Evolutionary conservation across 345 rosid species (phyloP).

Genomic region (Boechera divaricarpa): DNA sequence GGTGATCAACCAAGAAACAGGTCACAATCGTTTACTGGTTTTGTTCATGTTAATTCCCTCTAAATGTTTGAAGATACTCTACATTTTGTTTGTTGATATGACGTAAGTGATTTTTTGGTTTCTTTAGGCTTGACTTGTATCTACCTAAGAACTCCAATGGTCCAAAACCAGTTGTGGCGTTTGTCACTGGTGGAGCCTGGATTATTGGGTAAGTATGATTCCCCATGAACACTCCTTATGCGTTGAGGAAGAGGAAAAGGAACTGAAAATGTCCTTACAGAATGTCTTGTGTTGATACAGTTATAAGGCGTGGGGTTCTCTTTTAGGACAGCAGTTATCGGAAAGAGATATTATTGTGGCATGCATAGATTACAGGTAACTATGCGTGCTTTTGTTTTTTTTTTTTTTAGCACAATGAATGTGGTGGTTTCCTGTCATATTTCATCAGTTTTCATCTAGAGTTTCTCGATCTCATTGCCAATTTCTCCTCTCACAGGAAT

Average conservation of each 20-base stretch:
- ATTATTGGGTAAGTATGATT: slow-evolving; percentile 82
- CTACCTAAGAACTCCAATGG: slow-evolving; percentile 72
- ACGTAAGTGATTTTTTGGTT: slow-evolving; percentile 4
- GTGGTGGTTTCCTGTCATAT: slow-evolving; percentile 8
- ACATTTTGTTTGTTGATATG: neutral
- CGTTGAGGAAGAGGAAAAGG: neutral
- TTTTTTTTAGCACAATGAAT: neutral
- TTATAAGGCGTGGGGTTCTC: slow-evolving; percentile 98
- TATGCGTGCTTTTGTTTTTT: neutral
- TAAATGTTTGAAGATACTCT: neutral
- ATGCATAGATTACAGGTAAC: slow-evolving; percentile 95
- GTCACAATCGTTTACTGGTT: slow-evolving; percentile 43
- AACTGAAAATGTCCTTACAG: slow-evolving; percentile 27
- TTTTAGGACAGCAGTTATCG: slow-evolving; percentile 88
- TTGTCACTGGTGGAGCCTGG: slow-evolving; percentile 98
- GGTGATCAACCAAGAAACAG: slow-evolving; percentile 98
- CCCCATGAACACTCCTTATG: neutral
- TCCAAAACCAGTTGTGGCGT: slow-evolving; percentile 90
- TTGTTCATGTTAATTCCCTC: neutral
- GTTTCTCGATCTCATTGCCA: slow-evolving; percentile 24
- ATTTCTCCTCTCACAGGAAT: slow-evolving; percentile 62
- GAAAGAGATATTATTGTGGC: slow-evolving; percentile 95
- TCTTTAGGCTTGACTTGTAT: slow-evolving; percentile 88
- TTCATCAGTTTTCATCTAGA: slow-evolving; percentile 1
- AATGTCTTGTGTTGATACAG: slow-evolving; percentile 57